Percentiles rank a stretch among this genome's conserved stretches.
Conservation (phyloP, 2,329 filamentous ascomycete species). For the Cladosporium sp. region DNA sequence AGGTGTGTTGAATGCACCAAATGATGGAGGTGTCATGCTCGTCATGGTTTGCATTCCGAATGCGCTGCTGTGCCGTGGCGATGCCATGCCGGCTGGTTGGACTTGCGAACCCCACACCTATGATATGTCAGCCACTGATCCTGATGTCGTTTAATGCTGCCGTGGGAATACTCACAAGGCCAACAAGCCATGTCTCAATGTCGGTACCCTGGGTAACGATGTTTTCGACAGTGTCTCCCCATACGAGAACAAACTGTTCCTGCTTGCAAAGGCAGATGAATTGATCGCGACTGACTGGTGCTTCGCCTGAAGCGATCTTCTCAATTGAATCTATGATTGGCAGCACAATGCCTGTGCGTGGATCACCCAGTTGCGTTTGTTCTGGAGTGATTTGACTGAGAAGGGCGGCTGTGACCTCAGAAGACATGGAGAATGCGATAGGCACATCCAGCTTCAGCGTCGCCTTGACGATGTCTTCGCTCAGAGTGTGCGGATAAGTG, state of each 20-base stretch:
- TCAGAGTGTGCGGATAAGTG: slow-evolving; percentile 15
- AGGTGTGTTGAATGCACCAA: slow-evolving; percentile 9
- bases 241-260: slow-evolving; percentile 19
- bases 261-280: slow-evolving; percentile 18
- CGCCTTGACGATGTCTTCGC: slow-evolving; percentile 18
- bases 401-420: slow-evolving; percentile 17
- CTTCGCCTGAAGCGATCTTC: slow-evolving; percentile 14
- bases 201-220: slow-evolving; percentile 17
- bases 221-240: slow-evolving; percentile 20
- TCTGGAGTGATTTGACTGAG: slow-evolving; percentile 18
- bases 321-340: slow-evolving; percentile 18
- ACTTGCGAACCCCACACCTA: slow-evolving; percentile 19
- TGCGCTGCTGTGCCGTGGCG: slow-evolving; percentile 12
- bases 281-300: slow-evolving; percentile 11
- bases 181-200: slow-evolving; percentile 19
- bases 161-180: slow-evolving; percentile 8
- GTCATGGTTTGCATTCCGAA: slow-evolving; percentile 6
- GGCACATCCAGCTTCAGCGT: slow-evolving; percentile 17
- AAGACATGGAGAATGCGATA: slow-evolving; percentile 19
- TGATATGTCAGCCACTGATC: not conserved
- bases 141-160: not conserved
- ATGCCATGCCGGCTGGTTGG: not conserved
- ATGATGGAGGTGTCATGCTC: not conserved
- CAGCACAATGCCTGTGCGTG: slow-evolving; percentile 9
- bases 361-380: slow-evolving; percentile 15